These are phyloP conservation scores for Fomitopsis schrenkii DNA, from an alignment of 1,284 basidiomycete species.

Conservation along the genomic window DNA sequence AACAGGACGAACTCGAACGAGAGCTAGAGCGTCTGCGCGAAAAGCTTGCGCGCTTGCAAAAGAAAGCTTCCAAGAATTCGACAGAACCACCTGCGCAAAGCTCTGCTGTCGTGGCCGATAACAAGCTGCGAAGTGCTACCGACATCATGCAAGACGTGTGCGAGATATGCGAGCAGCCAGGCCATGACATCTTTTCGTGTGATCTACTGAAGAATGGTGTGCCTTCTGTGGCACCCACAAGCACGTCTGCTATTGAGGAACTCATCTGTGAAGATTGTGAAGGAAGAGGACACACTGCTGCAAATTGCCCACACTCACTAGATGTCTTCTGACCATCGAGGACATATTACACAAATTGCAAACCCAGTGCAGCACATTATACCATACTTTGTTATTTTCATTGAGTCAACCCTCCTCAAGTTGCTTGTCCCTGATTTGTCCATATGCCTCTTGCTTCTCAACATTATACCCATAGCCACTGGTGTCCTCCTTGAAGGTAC, in stretches of 20 bases:
- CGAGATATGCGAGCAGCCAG: constrained; percentile 80
- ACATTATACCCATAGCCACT: constrained; percentile 25
- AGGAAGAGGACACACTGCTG: constrained; percentile 62
- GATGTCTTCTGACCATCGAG: constrained; percentile 61
- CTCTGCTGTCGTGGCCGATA: background rate
- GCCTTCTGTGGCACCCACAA: background rate
- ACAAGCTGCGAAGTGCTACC: background rate
- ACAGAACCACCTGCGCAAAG: constrained; percentile 28
- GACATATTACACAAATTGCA: background rate
- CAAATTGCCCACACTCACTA: constrained; percentile 73
- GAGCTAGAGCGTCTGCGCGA: constrained; percentile 77
- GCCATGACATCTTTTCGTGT: constrained; percentile 82
- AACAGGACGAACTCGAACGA: constrained; percentile 83
- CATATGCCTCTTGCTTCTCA: background rate
- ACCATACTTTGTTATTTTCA: background rate
- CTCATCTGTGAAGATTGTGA: constrained; percentile 78
- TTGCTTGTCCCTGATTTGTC: background rate
- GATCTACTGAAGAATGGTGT: constrained; percentile 47
- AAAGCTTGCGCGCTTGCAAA: constrained; percentile 52
- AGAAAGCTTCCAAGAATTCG: constrained; percentile 53
- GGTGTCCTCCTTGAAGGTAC: constrained; percentile 18
- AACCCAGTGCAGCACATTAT: background rate
- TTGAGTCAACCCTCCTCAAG: no score
- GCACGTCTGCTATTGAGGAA: constrained; percentile 19
- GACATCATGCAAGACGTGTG: constrained; percentile 43